phyloP scores from a whole-genome alignment of 2,329 filamentous ascomycete genomes.

The Hymenoscyphus salicellus region DNA sequence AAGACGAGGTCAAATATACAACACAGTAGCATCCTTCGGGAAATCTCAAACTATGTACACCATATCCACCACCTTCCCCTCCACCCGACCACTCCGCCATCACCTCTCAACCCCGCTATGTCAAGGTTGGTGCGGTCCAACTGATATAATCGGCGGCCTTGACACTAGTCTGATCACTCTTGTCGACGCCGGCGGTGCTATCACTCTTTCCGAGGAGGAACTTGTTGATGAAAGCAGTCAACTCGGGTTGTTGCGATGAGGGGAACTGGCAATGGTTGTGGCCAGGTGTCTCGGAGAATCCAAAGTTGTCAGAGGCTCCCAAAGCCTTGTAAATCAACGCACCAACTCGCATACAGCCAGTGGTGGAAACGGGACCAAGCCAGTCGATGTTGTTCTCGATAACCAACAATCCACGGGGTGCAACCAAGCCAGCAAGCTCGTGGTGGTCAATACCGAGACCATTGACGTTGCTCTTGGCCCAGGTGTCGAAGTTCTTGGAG shows the following conservation, averaged over 20 bases:
- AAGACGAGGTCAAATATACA: neutral
- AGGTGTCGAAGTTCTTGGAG: conserved; percentile 52
- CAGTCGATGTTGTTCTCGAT: conserved; percentile 54
- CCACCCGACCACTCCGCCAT: neutral
- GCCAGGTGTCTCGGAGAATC: conserved; percentile 47
- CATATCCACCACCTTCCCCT: neutral
- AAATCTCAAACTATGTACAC: neutral
- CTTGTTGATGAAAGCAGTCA: conserved; percentile 49
- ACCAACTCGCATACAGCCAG: conserved; percentile 52
- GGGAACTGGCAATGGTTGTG: conserved; percentile 52
- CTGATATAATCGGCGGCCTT: conserved; percentile 16
- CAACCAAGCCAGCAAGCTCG: conserved; percentile 55
- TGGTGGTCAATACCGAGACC: conserved; percentile 56
- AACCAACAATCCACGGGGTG: conserved; percentile 54
- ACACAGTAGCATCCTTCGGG: neutral
- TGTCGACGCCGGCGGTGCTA: conserved; percentile 27
- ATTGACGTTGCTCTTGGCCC: conserved; percentile 43
- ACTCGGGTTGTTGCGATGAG: conserved; percentile 42
- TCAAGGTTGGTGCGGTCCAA: conserved; percentile 31
- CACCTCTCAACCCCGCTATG: conserved; percentile 7
- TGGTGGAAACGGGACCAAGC: conserved; percentile 52
- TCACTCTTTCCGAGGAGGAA: conserved; percentile 40
- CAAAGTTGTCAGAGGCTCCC: conserved; percentile 50
- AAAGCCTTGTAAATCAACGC: conserved; percentile 54
- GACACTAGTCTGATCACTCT: conserved; percentile 26